Percentiles rank a stretch among this genome's conserved stretches.
These are phyloP conservation scores for Colletotrichum chlorophyti DNA, from an alignment of 2,329 filamentous ascomycete genomes.

Conservation along the genomic window DNA sequence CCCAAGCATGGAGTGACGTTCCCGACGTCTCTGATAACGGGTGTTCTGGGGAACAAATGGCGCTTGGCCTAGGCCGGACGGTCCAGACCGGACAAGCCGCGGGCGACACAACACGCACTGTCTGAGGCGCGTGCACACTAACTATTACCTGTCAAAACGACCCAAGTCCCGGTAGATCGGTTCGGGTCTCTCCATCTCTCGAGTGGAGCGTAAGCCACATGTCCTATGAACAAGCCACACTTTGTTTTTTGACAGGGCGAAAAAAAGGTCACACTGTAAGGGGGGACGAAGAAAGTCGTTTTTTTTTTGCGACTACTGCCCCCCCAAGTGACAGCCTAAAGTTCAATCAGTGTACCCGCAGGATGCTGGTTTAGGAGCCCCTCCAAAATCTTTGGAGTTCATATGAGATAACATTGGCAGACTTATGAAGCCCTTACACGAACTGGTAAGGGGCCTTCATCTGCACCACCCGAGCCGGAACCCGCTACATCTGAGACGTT, in stretches of 20 bases:
- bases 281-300: not conserved
- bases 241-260: not conserved
- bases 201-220: constrained; percentile 1
- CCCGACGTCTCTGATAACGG: constrained; percentile 20
- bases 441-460: constrained; percentile 8
- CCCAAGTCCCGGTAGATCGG: constrained; percentile 1
- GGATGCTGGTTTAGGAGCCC: constrained; percentile 3
- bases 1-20: constrained; percentile 1
- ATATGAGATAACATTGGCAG: not conserved
- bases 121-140: constrained; percentile 4
- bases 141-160: not conserved
- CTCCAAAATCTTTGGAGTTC: constrained; percentile 10
- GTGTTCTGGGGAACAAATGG: constrained; percentile 26
- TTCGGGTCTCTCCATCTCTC: constrained; percentile 22
- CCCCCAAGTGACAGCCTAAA: constrained; percentile 6
- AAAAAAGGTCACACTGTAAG: not conserved
- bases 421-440: constrained; percentile 20
- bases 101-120: not conserved
- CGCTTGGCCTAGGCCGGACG: constrained; percentile 13
- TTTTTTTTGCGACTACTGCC: not conserved
- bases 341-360: constrained; percentile 28
- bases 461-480: constrained; percentile 4
- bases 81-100: not conserved
- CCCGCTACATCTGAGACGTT: not conserved
- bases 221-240: constrained; percentile 12